These are phyloP conservation scores for Calonectria pseudoturangicola DNA, from an alignment of 2,329 filamentous ascomycete species.

Conservation along the genomic window DNA sequence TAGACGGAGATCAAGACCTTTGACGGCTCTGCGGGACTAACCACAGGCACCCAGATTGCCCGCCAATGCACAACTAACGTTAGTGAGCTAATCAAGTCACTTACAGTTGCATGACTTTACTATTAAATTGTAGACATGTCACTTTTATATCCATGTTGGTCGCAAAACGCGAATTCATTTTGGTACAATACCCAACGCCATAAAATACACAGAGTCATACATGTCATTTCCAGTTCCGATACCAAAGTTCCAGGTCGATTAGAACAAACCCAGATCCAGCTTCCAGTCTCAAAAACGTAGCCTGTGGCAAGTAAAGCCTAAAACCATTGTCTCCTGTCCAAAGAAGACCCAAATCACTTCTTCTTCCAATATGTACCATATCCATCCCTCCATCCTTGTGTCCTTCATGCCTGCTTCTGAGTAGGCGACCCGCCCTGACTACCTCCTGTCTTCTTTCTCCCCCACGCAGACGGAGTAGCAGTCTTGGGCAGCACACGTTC, in stretches of 20 bases:
- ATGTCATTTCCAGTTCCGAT: neutral
- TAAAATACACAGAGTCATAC: neutral
- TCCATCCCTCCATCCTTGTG: neutral
- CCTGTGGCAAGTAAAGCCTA: neutral
- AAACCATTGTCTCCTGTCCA: neutral
- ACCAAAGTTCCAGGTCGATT: neutral
- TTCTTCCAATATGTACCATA: neutral
- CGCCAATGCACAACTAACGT: neutral
- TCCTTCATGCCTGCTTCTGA: constrained; percentile 24
- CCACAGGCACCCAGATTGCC: neutral
- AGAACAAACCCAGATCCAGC: neutral
- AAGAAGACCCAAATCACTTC: too few species aligned
- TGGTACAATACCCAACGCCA: neutral
- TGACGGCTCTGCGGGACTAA: neutral
- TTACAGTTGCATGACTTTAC: neutral
- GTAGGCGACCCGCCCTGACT: constrained; percentile 40
- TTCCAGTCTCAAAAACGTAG: neutral
- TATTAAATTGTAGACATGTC: too few species aligned
- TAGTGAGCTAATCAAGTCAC: neutral
- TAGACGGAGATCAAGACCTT: neutral
- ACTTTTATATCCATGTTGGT: too few species aligned
- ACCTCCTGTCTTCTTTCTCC: constrained; percentile 37
- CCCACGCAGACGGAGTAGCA: constrained; percentile 49
- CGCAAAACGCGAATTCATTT: neutral
- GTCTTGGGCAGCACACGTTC: constrained; percentile 51